Evolutionary conservation across 169 alveolate genomes (phyloP).

Genomic region (Besnoitia besnoiti): DNA sequence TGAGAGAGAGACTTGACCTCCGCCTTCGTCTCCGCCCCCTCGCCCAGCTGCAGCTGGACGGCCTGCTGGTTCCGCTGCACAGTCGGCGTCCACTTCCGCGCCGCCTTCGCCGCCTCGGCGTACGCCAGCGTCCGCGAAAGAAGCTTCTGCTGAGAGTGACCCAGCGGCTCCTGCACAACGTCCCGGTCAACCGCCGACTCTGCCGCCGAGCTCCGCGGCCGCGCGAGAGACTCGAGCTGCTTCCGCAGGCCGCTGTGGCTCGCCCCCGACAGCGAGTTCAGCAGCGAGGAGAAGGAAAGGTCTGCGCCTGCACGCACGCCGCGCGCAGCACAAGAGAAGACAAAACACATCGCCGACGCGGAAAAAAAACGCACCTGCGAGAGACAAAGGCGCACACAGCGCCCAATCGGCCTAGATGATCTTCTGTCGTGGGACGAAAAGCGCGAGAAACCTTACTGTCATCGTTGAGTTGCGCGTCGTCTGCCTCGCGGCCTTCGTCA

Average conservation of each 20-base stretch:
- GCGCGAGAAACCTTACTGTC: not conserved
- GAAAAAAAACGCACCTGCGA: not conserved
- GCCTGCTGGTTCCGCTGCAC: conserved; percentile 19
- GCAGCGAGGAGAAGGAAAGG: conserved; percentile 18
- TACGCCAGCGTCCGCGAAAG: not conserved
- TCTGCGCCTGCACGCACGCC: not conserved
- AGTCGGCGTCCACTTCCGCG: not conserved
- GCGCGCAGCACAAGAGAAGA: not conserved
- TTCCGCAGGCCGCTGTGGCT: not conserved
- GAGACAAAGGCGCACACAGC: not conserved
- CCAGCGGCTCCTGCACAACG: conserved; percentile 29
- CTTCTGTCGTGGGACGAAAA: not conserved
- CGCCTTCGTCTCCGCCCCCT: not conserved
- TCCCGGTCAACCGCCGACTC: not conserved
- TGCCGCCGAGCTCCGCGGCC: not conserved
- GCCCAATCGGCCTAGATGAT: not conserved
- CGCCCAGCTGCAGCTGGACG: conserved; percentile 40
- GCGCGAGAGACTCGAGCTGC: conserved; percentile 15
- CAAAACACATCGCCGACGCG: not conserved
- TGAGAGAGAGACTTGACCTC: not conserved
- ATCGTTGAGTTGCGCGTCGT: not conserved
- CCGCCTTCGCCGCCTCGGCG: not conserved
- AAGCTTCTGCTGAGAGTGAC: not conserved
- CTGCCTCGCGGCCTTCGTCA: not conserved
- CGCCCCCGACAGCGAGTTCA: not conserved